These are phyloP conservation scores for Inonotus obliquus DNA, from an alignment of 1,284 basidiomycete species.

Conservation along the genomic window DNA sequence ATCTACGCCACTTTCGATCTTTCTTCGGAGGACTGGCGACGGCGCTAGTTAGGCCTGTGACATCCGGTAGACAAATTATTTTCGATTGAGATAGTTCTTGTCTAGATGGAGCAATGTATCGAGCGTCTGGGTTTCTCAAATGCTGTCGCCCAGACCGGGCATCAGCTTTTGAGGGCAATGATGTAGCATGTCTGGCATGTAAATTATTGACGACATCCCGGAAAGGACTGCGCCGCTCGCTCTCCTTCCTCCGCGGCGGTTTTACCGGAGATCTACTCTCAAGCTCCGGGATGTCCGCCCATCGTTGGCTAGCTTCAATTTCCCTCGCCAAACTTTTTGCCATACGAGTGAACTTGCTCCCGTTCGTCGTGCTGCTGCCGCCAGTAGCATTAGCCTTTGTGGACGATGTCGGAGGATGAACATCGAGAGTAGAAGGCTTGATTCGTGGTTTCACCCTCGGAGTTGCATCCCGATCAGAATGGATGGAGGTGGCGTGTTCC, in stretches of 20 bases:
- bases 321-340: conserved; percentile 51
- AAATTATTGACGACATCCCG: conserved; percentile 12
- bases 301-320: conserved; percentile 40
- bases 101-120: background rate
- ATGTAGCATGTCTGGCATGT: background rate
- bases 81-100: conserved; percentile 3
- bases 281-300: conserved; percentile 19
- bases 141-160: background rate
- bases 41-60: conserved; percentile 73
- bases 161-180: background rate
- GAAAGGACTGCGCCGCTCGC: conserved; percentile 10
- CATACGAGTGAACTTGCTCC: conserved; percentile 49
- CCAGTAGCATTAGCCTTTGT: conserved; percentile 21
- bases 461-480: conserved; percentile 28
- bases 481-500: conserved; percentile 1
- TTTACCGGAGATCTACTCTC: background rate
- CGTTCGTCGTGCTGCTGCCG: conserved; percentile 8
- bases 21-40: conserved; percentile 63
- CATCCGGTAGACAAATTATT: conserved; percentile 60
- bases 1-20: conserved; percentile 46
- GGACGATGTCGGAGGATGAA: conserved; percentile 56
- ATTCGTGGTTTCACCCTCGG: conserved; percentile 28
- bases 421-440: conserved; percentile 42
- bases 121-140: background rate
- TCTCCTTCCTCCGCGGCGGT: conserved; percentile 1